A percentile compares a stretch with the other conserved stretches of the same genome.
phyloP scores from a whole-genome alignment of 345 rosid species.

The Arabis alpina region DNA sequence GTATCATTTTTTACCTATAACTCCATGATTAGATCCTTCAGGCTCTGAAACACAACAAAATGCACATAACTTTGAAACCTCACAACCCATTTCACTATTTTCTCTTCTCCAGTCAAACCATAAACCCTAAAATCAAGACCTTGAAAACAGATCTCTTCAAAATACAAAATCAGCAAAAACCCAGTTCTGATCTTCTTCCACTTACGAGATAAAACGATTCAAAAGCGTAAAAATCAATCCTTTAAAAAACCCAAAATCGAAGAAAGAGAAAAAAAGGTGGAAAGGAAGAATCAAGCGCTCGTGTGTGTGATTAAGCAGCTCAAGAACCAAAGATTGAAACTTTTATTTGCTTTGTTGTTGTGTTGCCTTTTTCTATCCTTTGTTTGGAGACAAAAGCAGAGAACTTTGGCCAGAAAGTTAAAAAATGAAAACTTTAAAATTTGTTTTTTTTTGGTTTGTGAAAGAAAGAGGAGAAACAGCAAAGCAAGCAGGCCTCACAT shows the following conservation, averaged over 20 bases:
- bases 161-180: background rate
- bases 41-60: constrained; percentile 73
- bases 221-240: constrained; percentile 31
- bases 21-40: constrained; percentile 64
- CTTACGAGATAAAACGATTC: background rate
- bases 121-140: constrained; percentile 29
- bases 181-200: constrained; percentile 21
- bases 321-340: constrained; percentile 33
- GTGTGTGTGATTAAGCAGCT: constrained; percentile 33
- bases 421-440: background rate
- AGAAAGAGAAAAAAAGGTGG: background rate
- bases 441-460: background rate
- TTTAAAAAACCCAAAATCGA: background rate
- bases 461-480: constrained; percentile 28
- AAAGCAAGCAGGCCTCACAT: constrained; percentile 44
- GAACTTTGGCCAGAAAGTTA: constrained; percentile 41
- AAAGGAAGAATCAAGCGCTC: constrained; percentile 36
- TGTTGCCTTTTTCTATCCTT: constrained; percentile 2
- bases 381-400: constrained; percentile 43
- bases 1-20: constrained; percentile 15
- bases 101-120: constrained; percentile 31
- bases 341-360: background rate
- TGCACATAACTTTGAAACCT: constrained; percentile 58
- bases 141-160: too few species aligned
- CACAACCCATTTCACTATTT: constrained; percentile 52